Conservation (phyloP, 2,329 filamentous ascomycete genomes). For the Colletotrichum paranaense region DNA sequence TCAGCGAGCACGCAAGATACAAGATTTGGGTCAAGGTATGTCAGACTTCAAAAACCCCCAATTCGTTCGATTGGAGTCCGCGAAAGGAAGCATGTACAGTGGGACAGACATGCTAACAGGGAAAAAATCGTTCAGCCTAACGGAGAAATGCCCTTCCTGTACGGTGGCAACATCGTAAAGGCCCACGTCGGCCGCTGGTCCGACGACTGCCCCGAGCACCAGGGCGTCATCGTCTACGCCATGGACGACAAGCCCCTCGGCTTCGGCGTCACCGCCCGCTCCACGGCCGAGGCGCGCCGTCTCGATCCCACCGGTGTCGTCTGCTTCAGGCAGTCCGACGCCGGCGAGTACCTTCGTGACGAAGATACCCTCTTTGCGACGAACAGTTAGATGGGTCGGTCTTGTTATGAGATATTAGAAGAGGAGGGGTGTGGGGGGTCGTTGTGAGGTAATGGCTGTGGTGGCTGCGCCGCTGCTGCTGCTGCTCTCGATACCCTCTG, state of each 20-base stretch:
- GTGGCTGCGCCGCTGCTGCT: too few species aligned
- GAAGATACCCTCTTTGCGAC: slow-evolving; percentile 74
- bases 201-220: slow-evolving; percentile 93
- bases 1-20: slow-evolving; percentile 91
- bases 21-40: slow-evolving; percentile 90
- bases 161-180: slow-evolving; percentile 86
- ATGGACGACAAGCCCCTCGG: slow-evolving; percentile 96
- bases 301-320: slow-evolving; percentile 92
- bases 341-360: slow-evolving; percentile 94
- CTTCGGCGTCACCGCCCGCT: slow-evolving; percentile 91
- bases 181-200: slow-evolving; percentile 81
- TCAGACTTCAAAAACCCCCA: not conserved
- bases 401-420: not conserved
- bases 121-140: slow-evolving; percentile 64
- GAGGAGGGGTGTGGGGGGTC: too few species aligned
- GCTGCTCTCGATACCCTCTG: not conserved
- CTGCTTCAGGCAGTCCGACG: slow-evolving; percentile 91
- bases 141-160: slow-evolving; percentile 97
- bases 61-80: not conserved
- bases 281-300: slow-evolving; percentile 83
- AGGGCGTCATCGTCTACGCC: slow-evolving; percentile 88
- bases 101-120: not conserved
- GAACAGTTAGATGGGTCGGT: slow-evolving; percentile 48
- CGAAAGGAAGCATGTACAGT: too few species aligned
- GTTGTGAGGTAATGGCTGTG: too few species aligned